Evolutionary conservation across 768 basidiomycete genomes (phyloP).

Genomic region (Naganishia randhawae): DNA sequence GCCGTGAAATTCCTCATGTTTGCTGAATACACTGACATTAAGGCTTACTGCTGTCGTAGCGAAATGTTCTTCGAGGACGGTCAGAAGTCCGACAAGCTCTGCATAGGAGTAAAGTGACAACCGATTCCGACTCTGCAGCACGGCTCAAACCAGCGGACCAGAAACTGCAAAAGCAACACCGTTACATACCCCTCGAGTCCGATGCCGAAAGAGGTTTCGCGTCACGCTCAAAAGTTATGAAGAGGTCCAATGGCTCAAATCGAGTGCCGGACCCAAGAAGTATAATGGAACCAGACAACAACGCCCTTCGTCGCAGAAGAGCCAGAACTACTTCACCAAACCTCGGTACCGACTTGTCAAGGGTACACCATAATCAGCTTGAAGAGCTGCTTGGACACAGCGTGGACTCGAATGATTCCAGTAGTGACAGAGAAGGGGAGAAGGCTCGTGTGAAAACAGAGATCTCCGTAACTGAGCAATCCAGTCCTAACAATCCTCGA

Average conservation of each 20-base stretch:
- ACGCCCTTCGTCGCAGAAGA: conserved; percentile 7
- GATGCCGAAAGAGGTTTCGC: conserved; percentile 72
- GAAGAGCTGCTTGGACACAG: conserved; percentile 14
- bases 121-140: conserved; percentile 32
- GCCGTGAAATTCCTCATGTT: too few relatives aligned
- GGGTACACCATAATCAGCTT: conserved; percentile 4
- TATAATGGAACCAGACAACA: not conserved
- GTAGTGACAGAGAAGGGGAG: conserved; percentile 2
- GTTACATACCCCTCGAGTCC: conserved; percentile 69
- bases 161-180: conserved; percentile 52
- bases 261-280: not conserved
- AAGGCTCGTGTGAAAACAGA: too few relatives aligned
- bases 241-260: not conserved
- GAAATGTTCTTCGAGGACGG: conserved; percentile 74
- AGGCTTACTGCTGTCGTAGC: conserved; percentile 62
- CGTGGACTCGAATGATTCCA: conserved; percentile 10
- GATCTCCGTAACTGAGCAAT: not conserved
- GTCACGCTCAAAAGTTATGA: conserved; percentile 55
- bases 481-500: not conserved
- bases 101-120: conserved; percentile 51
- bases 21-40: conserved; percentile 28
- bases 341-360: conserved; percentile 3
- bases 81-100: conserved; percentile 63
- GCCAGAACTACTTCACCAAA: conserved; percentile 16
- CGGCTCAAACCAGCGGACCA: conserved; percentile 30